Percentiles rank a stretch among this genome's conserved stretches.
Conservation (phyloP, 164 flowering plant genomes). For the Aristolochia californica region DNA sequence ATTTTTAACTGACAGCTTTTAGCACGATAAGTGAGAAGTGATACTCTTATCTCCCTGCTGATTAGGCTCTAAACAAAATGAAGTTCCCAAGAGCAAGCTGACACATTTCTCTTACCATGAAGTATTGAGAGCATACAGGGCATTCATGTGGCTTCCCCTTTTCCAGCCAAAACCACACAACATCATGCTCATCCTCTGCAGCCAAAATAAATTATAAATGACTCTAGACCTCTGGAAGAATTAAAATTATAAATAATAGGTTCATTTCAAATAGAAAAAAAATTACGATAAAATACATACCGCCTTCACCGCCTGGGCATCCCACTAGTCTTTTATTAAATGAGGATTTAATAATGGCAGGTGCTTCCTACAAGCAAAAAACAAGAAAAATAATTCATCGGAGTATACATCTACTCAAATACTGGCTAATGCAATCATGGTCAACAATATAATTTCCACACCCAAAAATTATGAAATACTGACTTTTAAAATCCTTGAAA, state of each 20-base stretch:
- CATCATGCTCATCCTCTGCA: conserved; percentile 87
- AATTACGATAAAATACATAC: conserved; percentile 22
- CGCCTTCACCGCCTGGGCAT: conserved; percentile 74
- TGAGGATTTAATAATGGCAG: conserved; percentile 49
- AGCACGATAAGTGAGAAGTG: no score
- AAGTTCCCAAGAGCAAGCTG: no score
- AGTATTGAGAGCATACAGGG: conserved; percentile 80
- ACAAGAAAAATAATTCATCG: not conserved
- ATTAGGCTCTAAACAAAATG: no score
- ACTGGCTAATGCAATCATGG: not conserved
- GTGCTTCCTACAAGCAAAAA: conserved; percentile 37
- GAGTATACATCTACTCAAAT: not conserved
- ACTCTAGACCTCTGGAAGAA: not conserved
- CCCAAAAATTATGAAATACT: not conserved
- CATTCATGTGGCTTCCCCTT: conserved; percentile 83
- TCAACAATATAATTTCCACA: not conserved
- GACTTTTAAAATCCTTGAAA: no score
- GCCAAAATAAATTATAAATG: not conserved
- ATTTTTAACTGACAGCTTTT: no score
- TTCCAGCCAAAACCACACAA: conserved; percentile 97
- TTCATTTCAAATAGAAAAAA: not conserved
- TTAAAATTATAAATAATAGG: not conserved
- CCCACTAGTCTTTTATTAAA: conserved; percentile 64
- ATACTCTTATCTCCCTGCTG: no score
- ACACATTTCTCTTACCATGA: conserved; percentile 23